These are phyloP conservation scores for Penicillium hesseltinei DNA, from an alignment of 2,329 filamentous ascomycete species.

Conservation along the genomic window DNA sequence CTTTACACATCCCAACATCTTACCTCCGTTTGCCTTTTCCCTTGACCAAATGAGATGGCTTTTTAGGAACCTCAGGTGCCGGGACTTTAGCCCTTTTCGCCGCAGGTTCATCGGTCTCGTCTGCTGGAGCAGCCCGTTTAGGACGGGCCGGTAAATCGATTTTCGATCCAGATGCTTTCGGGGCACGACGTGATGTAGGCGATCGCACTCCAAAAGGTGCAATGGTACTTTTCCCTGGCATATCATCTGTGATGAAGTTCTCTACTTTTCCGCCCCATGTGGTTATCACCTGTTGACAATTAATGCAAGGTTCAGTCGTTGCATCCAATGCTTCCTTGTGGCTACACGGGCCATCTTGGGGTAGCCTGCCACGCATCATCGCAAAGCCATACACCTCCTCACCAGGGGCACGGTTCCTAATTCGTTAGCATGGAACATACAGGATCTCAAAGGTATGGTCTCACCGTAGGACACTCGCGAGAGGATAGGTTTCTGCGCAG, in stretches of 20 bases:
- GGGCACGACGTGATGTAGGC: neutral
- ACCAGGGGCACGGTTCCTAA: neutral
- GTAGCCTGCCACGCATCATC: neutral
- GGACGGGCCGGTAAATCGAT: neutral
- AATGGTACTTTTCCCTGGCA: too few species aligned
- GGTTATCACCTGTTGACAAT: neutral
- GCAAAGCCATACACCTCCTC: neutral
- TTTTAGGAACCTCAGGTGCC: neutral
- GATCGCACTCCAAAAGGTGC: too few species aligned
- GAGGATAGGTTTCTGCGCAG: neutral
- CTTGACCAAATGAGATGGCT: neutral
- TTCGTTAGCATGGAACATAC: neutral
- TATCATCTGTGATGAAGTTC: neutral
- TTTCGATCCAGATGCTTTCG: neutral
- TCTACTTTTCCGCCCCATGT: neutral
- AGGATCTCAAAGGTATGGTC: neutral
- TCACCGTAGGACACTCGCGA: neutral
- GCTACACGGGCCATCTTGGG: too few species aligned
- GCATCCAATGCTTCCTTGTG: neutral
- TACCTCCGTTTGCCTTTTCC: neutral
- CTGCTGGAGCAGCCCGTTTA: neutral
- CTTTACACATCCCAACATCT: neutral
- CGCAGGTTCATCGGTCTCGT: neutral
- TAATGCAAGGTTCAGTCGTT: neutral
- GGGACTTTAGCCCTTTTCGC: neutral